Conservation (phyloP, 495 filamentous ascomycete species). For the Aspergillus coremiiformis region DNA sequence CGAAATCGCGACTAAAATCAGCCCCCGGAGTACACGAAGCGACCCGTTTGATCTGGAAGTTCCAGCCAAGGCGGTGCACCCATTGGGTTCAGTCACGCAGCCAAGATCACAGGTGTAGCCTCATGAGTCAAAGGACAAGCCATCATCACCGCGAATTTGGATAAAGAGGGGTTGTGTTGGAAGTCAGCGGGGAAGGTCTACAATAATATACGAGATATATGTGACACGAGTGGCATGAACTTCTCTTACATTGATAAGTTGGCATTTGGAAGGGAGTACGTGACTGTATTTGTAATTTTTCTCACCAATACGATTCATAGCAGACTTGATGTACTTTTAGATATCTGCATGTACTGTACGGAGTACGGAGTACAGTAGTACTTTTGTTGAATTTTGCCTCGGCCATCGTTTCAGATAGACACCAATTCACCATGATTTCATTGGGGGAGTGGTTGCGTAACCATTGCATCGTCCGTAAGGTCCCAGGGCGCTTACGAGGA, state of each 20-base stretch:
- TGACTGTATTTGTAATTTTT: not conserved
- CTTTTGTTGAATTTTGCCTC: too few species aligned
- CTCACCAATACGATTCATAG: not conserved
- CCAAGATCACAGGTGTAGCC: constrained; percentile 6
- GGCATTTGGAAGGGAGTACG: not conserved
- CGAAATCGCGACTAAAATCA: constrained; percentile 15
- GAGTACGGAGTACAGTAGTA: too few species aligned
- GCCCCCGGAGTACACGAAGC: constrained; percentile 49
- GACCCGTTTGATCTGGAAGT: constrained; percentile 61
- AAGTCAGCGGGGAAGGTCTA: not conserved
- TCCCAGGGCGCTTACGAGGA: too few species aligned
- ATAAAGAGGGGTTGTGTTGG: not conserved
- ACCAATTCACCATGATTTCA: too few species aligned
- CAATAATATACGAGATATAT: constrained; percentile 6
- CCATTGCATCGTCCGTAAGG: too few species aligned
- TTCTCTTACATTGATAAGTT: not conserved
- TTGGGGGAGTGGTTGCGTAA: too few species aligned
- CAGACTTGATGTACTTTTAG: not conserved
- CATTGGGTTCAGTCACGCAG: constrained; percentile 7
- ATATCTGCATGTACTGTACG: too few species aligned
- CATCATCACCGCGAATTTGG: not conserved
- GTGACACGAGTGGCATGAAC: constrained; percentile 4
- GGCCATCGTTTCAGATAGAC: too few species aligned
- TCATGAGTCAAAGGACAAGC: not conserved
- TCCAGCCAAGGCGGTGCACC: constrained; percentile 22